These are phyloP conservation scores for Russula emetica DNA, from an alignment of 768 basidiomycete genomes.

Conservation along the genomic window DNA sequence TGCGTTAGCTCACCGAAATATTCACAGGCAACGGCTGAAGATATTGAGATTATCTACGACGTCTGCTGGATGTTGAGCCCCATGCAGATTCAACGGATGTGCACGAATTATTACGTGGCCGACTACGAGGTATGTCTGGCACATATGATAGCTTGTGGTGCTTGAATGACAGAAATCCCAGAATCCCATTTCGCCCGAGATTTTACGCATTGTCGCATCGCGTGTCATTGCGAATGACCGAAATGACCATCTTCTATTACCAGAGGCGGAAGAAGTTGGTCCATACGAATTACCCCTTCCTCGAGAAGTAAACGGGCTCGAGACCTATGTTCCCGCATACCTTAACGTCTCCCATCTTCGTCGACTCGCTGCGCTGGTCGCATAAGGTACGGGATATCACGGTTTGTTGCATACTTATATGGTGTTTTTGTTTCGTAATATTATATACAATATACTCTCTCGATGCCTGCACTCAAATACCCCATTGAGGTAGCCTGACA, in stretches of 20 bases:
- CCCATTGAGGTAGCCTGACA: not conserved
- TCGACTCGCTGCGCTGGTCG: constrained; percentile 81
- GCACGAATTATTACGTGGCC: constrained; percentile 97
- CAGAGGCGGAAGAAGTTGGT: constrained; percentile 96
- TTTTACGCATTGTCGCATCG: constrained; percentile 92
- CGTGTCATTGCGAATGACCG: constrained; percentile 95
- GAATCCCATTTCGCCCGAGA: constrained; percentile 97
- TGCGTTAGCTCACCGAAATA: not conserved
- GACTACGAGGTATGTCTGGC: constrained; percentile 80
- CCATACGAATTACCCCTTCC: constrained; percentile 92
- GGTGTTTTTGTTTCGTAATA: constrained; percentile 12
- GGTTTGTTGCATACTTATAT: constrained; percentile 16
- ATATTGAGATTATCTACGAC: constrained; percentile 98
- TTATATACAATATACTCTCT: constrained; percentile 23
- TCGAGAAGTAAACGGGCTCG: constrained; percentile 90
- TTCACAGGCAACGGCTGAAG: constrained; percentile 77
- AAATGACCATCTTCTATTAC: constrained; percentile 93
- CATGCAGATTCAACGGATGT: constrained; percentile 99
- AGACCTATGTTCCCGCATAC: constrained; percentile 93
- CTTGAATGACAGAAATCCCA: constrained; percentile 33
- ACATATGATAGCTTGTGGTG: not conserved
- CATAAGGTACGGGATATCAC: constrained; percentile 39
- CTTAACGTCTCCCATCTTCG: constrained; percentile 86
- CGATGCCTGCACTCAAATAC: not conserved
- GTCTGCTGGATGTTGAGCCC: constrained; percentile 99